Conservation (phyloP, 1,284 basidiomycete species). For the Cryptococcus depauperatus region DNA sequence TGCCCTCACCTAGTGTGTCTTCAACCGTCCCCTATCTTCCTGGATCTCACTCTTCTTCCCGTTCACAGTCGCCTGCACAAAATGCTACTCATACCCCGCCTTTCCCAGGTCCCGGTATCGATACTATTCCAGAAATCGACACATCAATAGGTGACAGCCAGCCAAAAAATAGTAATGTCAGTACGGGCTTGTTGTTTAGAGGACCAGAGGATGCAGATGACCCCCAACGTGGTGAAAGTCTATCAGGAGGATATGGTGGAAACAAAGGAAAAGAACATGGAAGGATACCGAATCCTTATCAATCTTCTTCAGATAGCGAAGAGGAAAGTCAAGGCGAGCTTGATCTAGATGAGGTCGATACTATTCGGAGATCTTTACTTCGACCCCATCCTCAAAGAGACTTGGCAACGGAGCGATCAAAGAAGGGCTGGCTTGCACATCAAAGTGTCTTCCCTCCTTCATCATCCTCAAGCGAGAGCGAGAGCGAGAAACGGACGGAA, state of each 20-base stretch:
- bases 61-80: too few species aligned
- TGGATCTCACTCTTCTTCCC: slow-evolving; percentile 23
- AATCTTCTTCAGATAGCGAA: slow-evolving; percentile 27
- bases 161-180: slow-evolving; percentile 16
- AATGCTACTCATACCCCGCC: slow-evolving; percentile 33
- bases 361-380: slow-evolving; percentile 25
- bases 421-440: slow-evolving; percentile 45
- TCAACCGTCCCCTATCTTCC: slow-evolving; percentile 26
- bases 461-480: slow-evolving; percentile 29
- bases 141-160: too few species aligned
- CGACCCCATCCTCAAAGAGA: slow-evolving; percentile 6
- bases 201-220: slow-evolving; percentile 7
- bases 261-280: slow-evolving; percentile 14
- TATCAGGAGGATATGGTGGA: not conserved
- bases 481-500: slow-evolving; percentile 38
- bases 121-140: slow-evolving; percentile 35
- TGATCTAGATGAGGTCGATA: slow-evolving; percentile 32
- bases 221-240: not conserved
- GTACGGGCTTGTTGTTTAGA: slow-evolving; percentile 28
- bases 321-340: slow-evolving; percentile 26
- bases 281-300: slow-evolving; percentile 36
- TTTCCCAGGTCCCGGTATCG: slow-evolving; percentile 36
- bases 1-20: slow-evolving; percentile 30
- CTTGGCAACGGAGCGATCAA: slow-evolving; percentile 17
- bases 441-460: slow-evolving; percentile 44